Percentiles rank a stretch among this genome's conserved stretches.
These are phyloP conservation scores for Fusarium acutatum DNA, from an alignment of 2,329 filamentous ascomycete genomes.

Conservation along the genomic window DNA sequence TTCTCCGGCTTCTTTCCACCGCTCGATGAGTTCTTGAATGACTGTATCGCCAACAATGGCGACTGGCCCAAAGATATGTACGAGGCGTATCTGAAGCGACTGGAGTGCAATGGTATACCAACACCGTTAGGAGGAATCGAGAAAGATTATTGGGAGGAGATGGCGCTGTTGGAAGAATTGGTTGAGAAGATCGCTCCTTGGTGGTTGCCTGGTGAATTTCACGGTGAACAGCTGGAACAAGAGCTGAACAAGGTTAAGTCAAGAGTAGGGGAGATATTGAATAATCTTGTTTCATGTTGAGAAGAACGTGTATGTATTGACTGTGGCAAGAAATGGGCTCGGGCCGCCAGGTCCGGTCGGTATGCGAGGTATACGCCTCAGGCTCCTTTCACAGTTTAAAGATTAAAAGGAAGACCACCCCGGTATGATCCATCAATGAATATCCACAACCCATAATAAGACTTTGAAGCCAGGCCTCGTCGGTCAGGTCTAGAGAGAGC, in stretches of 20 bases:
- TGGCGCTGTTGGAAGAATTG: not conserved
- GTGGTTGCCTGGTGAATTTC: not conserved
- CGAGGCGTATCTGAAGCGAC: not conserved
- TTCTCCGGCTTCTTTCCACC: constrained; percentile 12
- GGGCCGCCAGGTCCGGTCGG: too few species aligned
- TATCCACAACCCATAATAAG: too few species aligned
- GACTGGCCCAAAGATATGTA: constrained; percentile 4
- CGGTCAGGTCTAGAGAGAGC: too few species aligned
- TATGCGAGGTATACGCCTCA: too few species aligned
- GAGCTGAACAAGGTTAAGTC: not conserved
- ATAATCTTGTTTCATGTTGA: too few species aligned
- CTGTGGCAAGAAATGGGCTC: too few species aligned
- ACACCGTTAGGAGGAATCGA: not conserved
- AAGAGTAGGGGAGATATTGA: not conserved
- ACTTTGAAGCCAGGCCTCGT: too few species aligned
- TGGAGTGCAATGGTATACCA: not conserved
- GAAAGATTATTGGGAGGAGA: not conserved
- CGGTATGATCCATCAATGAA: too few species aligned
- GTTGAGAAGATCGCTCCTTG: constrained; percentile 6
- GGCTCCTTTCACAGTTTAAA: too few species aligned
- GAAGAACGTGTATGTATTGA: too few species aligned
- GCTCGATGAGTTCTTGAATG: constrained; percentile 4
- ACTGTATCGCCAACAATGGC: not conserved
- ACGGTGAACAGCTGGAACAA: not conserved
- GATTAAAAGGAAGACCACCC: too few species aligned